These are phyloP conservation scores for Peronospora farinosa DNA, from an alignment of 352 stramenopile genomes.

Conservation along the genomic window DNA sequence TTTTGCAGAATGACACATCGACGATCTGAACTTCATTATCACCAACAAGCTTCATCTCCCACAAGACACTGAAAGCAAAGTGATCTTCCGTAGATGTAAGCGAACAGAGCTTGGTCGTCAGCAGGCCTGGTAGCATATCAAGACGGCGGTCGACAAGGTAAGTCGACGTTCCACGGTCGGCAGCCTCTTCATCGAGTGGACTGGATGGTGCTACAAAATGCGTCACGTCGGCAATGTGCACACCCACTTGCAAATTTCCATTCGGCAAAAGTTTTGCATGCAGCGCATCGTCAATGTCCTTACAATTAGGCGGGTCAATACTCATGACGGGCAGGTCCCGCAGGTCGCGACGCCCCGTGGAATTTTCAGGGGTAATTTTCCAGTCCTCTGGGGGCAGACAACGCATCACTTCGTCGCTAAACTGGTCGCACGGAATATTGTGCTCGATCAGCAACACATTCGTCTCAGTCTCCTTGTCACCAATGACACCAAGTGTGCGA, in stretches of 20 bases:
- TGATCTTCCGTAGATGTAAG: conserved; percentile 80
- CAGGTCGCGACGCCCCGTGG: conserved; percentile 85
- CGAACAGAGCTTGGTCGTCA: conserved; percentile 98
- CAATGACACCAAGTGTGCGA: conserved; percentile 91
- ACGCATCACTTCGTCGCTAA: conserved; percentile 85
- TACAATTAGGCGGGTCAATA: conserved; percentile 87
- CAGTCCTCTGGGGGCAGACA: conserved; percentile 92
- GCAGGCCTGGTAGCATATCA: conserved; percentile 96
- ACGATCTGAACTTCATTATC: conserved; percentile 86
- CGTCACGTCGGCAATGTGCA: conserved; percentile 99
- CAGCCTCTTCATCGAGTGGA: conserved; percentile 93
- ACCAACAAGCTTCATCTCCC: conserved; percentile 62
- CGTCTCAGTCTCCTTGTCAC: conserved; percentile 95
- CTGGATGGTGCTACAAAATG: conserved; percentile 94
- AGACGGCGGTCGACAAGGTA: conserved; percentile 98
- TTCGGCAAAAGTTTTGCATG: conserved; percentile 91
- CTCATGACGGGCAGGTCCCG: conserved; percentile 90
- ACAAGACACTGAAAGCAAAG: conserved; percentile 79
- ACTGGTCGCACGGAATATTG: conserved; percentile 89
- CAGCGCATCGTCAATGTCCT: conserved; percentile 99
- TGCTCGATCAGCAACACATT: conserved; percentile 95
- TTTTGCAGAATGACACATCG: conserved; percentile 95
- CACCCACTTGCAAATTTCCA: conserved; percentile 89
- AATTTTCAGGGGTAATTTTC: conserved; percentile 93
- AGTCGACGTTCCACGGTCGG: conserved; percentile 89